A percentile compares a stretch with the other conserved stretches of the same genome.
phyloP scores from a whole-genome alignment of 2,329 filamentous ascomycete species.

The Nigrospora oryzae region DNA sequence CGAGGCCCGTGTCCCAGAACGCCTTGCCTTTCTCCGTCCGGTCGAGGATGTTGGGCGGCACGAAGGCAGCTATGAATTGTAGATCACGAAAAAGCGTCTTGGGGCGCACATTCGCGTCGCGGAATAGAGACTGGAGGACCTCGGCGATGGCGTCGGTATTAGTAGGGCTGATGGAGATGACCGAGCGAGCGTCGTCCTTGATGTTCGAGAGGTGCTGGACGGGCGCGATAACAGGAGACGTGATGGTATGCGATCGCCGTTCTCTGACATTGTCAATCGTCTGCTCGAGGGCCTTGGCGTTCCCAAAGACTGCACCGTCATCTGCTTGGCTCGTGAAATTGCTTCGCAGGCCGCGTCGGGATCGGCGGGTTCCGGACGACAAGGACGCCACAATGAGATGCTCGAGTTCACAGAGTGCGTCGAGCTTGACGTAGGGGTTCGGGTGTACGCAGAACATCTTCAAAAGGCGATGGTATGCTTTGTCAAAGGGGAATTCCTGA shows the following conservation, averaged over 20 bases:
- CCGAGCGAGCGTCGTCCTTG: constrained; percentile 37
- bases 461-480: constrained; percentile 71
- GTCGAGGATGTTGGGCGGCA: constrained; percentile 52
- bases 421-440: constrained; percentile 80
- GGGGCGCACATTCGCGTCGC: constrained; percentile 60
- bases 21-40: constrained; percentile 62
- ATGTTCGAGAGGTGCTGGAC: constrained; percentile 27
- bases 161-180: constrained; percentile 38
- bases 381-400: constrained; percentile 72
- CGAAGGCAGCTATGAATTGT: constrained; percentile 64
- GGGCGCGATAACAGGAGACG: constrained; percentile 24
- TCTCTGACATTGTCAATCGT: constrained; percentile 64
- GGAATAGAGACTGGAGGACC: constrained; percentile 59
- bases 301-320: constrained; percentile 19
- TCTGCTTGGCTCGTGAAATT: constrained; percentile 25
- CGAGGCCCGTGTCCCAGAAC: constrained; percentile 84
- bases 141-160: constrained; percentile 58
- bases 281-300: constrained; percentile 48
- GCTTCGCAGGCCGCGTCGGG: constrained; percentile 27
- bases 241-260: constrained; percentile 51
- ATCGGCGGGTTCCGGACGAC: constrained; percentile 39
- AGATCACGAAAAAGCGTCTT: constrained; percentile 75
- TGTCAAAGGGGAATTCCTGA: constrained; percentile 67
- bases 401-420: constrained; percentile 74
- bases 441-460: constrained; percentile 83